phyloP scores from a whole-genome alignment of 257 asterid species.

The Fraxinus excelsior region DNA sequence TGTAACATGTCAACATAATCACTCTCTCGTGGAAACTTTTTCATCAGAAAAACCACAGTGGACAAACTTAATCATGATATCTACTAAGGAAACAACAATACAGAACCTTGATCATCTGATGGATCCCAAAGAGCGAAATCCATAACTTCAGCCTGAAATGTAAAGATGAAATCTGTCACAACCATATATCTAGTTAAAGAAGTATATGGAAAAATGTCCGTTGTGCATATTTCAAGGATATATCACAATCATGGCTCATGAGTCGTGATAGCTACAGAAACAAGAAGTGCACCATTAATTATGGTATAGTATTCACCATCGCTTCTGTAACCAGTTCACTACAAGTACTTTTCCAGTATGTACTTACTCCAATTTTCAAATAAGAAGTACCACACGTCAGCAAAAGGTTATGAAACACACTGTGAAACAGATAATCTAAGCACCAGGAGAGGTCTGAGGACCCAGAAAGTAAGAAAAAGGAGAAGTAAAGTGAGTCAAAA shows the following conservation, averaged over 20 bases:
- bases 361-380: background rate
- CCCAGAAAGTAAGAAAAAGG: background rate
- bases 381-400: background rate
- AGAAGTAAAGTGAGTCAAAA: background rate
- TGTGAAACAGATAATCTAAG: background rate
- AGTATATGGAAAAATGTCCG: background rate
- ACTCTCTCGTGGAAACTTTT: background rate
- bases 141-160: slow-evolving; percentile 40
- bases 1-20: background rate
- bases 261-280: background rate
- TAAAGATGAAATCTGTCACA: slow-evolving; percentile 20
- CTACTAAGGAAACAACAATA: slow-evolving; percentile 18
- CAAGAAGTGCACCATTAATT: background rate
- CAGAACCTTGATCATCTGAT: slow-evolving; percentile 34
- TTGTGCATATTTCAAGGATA: background rate
- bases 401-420: background rate
- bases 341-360: background rate
- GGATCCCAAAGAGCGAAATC: slow-evolving; percentile 51
- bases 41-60: background rate
- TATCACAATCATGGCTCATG: background rate
- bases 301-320: background rate
- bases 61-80: slow-evolving; percentile 12
- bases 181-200: background rate
- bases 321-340: background rate
- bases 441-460: slow-evolving; percentile 1